Conservation (phyloP, 805 yeast genomes). For the Yarrowia sp. region DNA sequence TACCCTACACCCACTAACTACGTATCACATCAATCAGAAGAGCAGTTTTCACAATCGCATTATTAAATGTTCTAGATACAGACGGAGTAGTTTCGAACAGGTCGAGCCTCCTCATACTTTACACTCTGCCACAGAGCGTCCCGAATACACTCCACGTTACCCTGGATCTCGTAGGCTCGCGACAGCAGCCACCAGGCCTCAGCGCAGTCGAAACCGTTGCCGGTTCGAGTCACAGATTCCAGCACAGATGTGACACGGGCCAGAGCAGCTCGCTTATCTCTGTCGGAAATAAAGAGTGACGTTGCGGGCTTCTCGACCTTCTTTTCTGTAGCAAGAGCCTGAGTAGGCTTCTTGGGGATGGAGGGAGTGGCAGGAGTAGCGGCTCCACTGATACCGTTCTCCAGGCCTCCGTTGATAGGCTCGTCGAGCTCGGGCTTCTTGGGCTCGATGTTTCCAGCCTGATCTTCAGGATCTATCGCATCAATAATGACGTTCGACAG, state of each 20-base stretch:
- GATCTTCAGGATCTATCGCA: slow-evolving; percentile 32
- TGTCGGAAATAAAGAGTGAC: slow-evolving; percentile 48
- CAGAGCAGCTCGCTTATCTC: slow-evolving; percentile 59
- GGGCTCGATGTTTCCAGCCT: slow-evolving; percentile 15
- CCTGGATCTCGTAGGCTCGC: slow-evolving; percentile 55
- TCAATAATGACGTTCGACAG: slow-evolving; percentile 49
- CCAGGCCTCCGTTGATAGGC: background rate
- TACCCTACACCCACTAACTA: no score
- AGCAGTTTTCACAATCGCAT: no score
- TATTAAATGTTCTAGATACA: slow-evolving; percentile 24
- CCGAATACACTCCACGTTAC: slow-evolving; percentile 49
- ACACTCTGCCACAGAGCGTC: slow-evolving; percentile 60
- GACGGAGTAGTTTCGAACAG: slow-evolving; percentile 46
- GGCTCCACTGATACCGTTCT: slow-evolving; percentile 12
- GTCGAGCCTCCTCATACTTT: slow-evolving; percentile 55
- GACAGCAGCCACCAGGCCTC: slow-evolving; percentile 74
- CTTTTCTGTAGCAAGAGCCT: slow-evolving; percentile 17
- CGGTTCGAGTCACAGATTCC: slow-evolving; percentile 40
- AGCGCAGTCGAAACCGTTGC: slow-evolving; percentile 45
- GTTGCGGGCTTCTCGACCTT: background rate
- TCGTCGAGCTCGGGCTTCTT: background rate
- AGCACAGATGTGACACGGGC: slow-evolving; percentile 44
- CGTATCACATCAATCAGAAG: no score
- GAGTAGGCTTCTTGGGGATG: slow-evolving; percentile 10
- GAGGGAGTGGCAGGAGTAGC: slow-evolving; percentile 10